These are phyloP conservation scores for Pyrenochaeta sp. DNA, from an alignment of 2,329 filamentous ascomycete genomes.

Conservation along the genomic window DNA sequence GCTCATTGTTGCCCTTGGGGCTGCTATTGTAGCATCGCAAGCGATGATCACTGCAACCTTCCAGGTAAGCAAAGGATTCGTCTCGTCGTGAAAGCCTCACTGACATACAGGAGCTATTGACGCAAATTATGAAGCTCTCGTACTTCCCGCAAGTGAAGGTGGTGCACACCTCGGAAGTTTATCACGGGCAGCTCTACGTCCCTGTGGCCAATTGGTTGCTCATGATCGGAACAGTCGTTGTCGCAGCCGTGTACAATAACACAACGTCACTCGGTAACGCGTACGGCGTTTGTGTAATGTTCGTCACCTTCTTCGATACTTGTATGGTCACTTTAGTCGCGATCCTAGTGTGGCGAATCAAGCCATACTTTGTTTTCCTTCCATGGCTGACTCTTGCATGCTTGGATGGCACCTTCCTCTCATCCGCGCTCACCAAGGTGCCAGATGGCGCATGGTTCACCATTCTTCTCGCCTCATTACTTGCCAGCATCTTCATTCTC, in stretches of 20 bases:
- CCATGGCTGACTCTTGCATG: conserved; percentile 71
- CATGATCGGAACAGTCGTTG: conserved; percentile 77
- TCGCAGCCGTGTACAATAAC: conserved; percentile 78
- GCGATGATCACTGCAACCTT: conserved; percentile 81
- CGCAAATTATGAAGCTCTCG: conserved; percentile 74
- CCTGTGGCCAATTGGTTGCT: conserved; percentile 80
- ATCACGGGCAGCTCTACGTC: conserved; percentile 80
- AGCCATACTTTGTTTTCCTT: conserved; percentile 66
- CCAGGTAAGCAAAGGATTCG: conserved; percentile 60
- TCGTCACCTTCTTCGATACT: conserved; percentile 81
- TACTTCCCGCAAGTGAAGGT: conserved; percentile 82
- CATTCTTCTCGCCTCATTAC: conserved; percentile 67
- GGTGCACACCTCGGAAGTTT: conserved; percentile 73
- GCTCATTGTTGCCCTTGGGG: conserved; percentile 73
- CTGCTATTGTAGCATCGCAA: conserved; percentile 78
- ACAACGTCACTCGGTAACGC: conserved; percentile 71
- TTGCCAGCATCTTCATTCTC: conserved; percentile 72
- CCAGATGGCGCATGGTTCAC: conserved; percentile 83
- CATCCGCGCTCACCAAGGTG: conserved; percentile 75
- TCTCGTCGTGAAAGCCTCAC: conserved; percentile 11
- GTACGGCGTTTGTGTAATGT: conserved; percentile 81
- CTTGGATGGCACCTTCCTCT: conserved; percentile 75
- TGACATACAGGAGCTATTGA: conserved; percentile 58
- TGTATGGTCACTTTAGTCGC: conserved; percentile 77
- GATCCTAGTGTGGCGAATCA: conserved; percentile 74